Percentiles rank a stretch among this genome's conserved stretches.
Conservation (phyloP, 176 grass and related monocot genomes). For the Cenchrus americanus region DNA sequence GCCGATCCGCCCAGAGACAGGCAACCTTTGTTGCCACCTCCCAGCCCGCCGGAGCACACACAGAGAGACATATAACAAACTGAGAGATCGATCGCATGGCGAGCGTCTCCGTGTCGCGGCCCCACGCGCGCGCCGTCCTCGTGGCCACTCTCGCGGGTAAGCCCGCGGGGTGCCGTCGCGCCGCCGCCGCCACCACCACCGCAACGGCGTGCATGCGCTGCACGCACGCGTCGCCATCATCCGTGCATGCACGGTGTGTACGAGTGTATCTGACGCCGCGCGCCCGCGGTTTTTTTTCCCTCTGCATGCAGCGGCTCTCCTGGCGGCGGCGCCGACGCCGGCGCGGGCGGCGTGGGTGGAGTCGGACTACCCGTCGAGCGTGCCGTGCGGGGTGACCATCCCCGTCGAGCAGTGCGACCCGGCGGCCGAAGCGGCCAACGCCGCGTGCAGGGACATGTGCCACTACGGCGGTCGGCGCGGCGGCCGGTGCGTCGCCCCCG, state of each 20-base stretch:
- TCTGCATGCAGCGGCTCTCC: constrained; percentile 23
- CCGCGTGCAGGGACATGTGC: constrained; percentile 70
- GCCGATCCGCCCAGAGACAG: not conserved
- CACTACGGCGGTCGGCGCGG: constrained; percentile 69
- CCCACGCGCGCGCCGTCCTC: not conserved
- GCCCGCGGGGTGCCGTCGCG: not conserved
- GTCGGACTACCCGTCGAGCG: constrained; percentile 52
- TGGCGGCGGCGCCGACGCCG: not conserved
- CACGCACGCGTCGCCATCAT: not conserved
- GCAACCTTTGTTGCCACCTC: constrained; percentile 18
- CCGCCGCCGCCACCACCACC: not conserved
- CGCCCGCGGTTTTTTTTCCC: not conserved
- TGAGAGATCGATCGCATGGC: constrained; percentile 29
- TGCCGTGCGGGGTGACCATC: constrained; percentile 56
- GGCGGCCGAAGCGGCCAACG: constrained; percentile 44
- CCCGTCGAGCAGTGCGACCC: constrained; percentile 62
- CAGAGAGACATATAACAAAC: not conserved
- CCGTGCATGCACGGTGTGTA: not conserved
- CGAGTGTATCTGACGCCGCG: not conserved
- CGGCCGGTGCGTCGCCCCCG: constrained; percentile 53
- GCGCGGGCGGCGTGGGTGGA: constrained; percentile 65
- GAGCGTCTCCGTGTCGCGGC: not conserved
- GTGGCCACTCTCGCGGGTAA: constrained; percentile 40
- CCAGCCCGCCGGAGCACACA: not conserved
- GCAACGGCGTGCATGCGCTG: not conserved